phyloP scores from a whole-genome alignment of 2,329 filamentous ascomycete genomes.

The Alternaria triticina region DNA sequence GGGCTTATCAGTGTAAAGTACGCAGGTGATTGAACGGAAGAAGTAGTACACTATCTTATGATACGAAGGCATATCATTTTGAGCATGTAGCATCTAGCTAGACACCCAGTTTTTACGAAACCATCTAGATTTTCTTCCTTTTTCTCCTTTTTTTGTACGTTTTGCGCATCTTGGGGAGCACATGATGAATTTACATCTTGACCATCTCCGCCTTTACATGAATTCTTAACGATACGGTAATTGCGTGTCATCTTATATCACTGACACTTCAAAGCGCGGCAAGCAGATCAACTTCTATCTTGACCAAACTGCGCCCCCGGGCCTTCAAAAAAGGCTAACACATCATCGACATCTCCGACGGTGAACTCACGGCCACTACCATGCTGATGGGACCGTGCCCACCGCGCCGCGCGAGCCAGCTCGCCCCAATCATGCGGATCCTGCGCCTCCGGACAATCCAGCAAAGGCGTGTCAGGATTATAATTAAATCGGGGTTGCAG shows the following conservation, averaged over 20 bases:
- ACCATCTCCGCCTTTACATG: background rate
- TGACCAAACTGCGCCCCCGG: background rate
- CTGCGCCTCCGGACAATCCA: background rate
- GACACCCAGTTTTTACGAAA: too few relatives aligned
- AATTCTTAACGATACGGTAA: background rate
- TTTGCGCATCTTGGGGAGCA: too few relatives aligned
- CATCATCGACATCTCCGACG: background rate
- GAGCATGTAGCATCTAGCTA: too few relatives aligned
- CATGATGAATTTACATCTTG: background rate
- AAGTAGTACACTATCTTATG: too few relatives aligned
- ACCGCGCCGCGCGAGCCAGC: background rate
- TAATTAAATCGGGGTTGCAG: background rate
- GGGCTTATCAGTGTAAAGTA: too few relatives aligned
- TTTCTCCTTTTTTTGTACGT: too few relatives aligned
- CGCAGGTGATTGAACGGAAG: too few relatives aligned
- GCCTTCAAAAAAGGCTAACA: background rate
- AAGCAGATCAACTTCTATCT: background rate
- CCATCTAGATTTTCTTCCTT: too few relatives aligned
- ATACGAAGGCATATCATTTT: too few relatives aligned
- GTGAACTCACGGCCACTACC: background rate
- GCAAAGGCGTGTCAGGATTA: background rate
- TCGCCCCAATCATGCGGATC: background rate
- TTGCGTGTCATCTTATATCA: background rate
- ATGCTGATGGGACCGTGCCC: background rate
- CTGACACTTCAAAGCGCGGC: background rate